Conservation (phyloP, 352 stramenopile genomes). For the Globisporangium radiosum region DNA sequence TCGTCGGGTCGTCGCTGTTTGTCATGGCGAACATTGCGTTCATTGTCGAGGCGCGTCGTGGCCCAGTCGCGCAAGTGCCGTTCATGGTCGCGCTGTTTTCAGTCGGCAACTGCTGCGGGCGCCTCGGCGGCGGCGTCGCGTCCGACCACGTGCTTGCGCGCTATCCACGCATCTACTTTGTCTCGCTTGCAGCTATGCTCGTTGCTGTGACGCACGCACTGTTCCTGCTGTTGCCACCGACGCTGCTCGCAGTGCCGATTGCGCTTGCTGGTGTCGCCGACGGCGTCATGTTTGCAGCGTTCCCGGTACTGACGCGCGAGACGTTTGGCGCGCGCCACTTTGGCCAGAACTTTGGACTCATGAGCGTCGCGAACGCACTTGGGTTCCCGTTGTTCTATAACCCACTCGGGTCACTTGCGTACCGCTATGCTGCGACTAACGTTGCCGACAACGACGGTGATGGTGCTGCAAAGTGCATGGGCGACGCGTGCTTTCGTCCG, state of each 20-base stretch:
- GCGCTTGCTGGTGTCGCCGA: conserved; percentile 53
- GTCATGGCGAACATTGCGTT: conserved; percentile 80
- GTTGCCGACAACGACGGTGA: conserved; percentile 21
- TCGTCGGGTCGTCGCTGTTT: conserved; percentile 67
- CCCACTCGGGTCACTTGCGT: conserved; percentile 56
- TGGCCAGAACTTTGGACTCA: conserved; percentile 73
- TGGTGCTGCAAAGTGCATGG: conserved; percentile 47
- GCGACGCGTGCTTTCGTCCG: conserved; percentile 47
- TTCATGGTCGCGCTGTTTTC: conserved; percentile 70
- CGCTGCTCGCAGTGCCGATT: conserved; percentile 44
- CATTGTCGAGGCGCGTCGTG: conserved; percentile 54
- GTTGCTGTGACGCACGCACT: conserved; percentile 48
- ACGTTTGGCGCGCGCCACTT: conserved; percentile 66
- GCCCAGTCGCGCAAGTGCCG: conserved; percentile 42
- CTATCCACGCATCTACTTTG: conserved; percentile 54
- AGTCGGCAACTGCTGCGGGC: conserved; percentile 51
- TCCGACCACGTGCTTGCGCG: conserved; percentile 50
- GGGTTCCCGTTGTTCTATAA: conserved; percentile 72
- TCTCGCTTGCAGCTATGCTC: conserved; percentile 46
- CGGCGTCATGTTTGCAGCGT: conserved; percentile 67
- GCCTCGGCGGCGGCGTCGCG: conserved; percentile 44
- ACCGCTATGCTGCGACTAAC: conserved; percentile 26
- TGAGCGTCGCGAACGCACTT: conserved; percentile 65
- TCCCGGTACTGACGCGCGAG: conserved; percentile 62
- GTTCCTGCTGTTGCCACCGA: conserved; percentile 43